These are phyloP conservation scores for Micractinium conductrix DNA, from an alignment of 139 green algal species.

Conservation along the genomic window DNA sequence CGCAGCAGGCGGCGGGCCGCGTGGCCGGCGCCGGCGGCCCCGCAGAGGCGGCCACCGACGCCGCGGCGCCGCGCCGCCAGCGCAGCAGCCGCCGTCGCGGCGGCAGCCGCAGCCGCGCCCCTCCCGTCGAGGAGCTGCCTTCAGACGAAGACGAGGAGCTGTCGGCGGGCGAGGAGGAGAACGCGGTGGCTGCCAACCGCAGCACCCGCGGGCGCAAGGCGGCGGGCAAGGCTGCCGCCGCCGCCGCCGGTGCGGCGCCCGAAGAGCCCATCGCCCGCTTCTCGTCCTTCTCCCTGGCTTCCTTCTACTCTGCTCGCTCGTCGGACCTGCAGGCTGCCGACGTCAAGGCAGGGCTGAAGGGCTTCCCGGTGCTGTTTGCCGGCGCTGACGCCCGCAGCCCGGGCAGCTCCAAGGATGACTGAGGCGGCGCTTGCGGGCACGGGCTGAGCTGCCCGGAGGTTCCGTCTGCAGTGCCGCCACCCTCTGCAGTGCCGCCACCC, in stretches of 20 bases:
- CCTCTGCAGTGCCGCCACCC: too few species aligned
- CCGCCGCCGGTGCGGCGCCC: too few species aligned
- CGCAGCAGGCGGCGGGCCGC: not conserved
- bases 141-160: not conserved
- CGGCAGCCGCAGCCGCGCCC: not conserved
- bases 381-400: too few species aligned
- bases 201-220: not conserved
- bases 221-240: not conserved
- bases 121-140: not conserved
- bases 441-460: too few species aligned
- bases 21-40: not conserved
- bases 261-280: not conserved
- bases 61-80: not conserved
- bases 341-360: not conserved
- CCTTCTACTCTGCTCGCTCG: slow-evolving; percentile 29
- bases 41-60: not conserved
- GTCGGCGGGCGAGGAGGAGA: not conserved
- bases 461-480: too few species aligned
- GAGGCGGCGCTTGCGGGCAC: too few species aligned
- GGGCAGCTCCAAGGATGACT: too few species aligned
- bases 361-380: not conserved
- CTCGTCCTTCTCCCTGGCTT: slow-evolving; percentile 17
- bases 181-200: not conserved
- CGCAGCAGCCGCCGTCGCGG: not conserved
- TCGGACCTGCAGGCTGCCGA: slow-evolving; percentile 23